Evolutionary conservation across 169 alveolate genomes (phyloP).

Genomic region (Babesia ovata): DNA sequence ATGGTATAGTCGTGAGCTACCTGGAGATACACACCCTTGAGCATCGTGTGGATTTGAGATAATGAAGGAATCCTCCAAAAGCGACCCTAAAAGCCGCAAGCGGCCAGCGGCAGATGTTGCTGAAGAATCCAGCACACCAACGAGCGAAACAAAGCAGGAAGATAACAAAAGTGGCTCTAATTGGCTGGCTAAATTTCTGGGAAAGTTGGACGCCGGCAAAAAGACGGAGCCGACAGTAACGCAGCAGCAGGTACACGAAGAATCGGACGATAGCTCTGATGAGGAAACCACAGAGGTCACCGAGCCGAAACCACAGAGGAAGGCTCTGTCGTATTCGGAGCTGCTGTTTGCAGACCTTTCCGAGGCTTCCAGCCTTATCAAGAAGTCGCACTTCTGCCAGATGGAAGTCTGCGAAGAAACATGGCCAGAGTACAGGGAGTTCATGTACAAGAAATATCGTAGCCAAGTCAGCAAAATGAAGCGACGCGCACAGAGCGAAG

Average conservation of each 20-base stretch:
- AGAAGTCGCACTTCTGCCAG: conserved; percentile 23
- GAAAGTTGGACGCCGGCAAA: conserved; percentile 10
- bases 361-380: neutral
- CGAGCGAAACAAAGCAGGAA: neutral
- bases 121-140: neutral
- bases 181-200: conserved; percentile 4
- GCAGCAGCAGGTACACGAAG: neutral
- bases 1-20: no score
- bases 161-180: neutral
- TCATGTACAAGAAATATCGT: conserved; percentile 22
- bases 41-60: neutral
- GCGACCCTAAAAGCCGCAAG: neutral
- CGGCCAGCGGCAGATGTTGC: neutral
- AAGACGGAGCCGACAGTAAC: neutral
- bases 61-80: neutral
- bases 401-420: conserved; percentile 16
- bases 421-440: conserved; percentile 22
- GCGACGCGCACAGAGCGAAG: conserved; percentile 1
- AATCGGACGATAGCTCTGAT: neutral
- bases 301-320: neutral
- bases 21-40: no score
- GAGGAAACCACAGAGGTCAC: neutral
- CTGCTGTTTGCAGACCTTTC: conserved; percentile 9
- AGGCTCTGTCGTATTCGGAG: neutral
- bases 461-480: conserved; percentile 8